These are phyloP conservation scores for Aureobasidium sp. DNA, from an alignment of 2,329 filamentous ascomycete species.

Conservation along the genomic window DNA sequence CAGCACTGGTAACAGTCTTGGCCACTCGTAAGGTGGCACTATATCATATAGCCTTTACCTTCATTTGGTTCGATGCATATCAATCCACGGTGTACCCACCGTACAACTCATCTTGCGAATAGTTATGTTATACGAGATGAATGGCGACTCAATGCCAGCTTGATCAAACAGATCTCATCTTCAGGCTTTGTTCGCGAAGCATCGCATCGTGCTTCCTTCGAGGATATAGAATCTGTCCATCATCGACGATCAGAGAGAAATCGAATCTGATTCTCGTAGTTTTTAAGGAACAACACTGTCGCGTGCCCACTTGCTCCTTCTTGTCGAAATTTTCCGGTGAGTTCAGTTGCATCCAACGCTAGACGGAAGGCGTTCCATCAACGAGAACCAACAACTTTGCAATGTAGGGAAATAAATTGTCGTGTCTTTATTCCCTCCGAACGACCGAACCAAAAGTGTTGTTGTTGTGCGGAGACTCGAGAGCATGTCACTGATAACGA, in stretches of 20 bases:
- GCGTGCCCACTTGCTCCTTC: neutral
- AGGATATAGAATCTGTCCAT: too few species aligned
- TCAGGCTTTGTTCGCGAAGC: too few species aligned
- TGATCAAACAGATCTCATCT: neutral
- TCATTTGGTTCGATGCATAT: neutral
- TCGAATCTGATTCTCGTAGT: neutral
- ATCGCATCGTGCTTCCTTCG: too few species aligned
- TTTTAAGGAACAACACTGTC: neutral
- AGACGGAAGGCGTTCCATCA: neutral
- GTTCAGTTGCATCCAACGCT: neutral
- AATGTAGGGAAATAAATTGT: neutral
- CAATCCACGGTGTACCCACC: neutral
- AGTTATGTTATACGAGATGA: neutral
- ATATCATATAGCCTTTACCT: neutral
- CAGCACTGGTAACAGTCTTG: neutral
- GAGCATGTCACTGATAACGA: neutral
- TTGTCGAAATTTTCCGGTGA: neutral
- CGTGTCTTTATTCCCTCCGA: neutral
- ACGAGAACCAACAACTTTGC: neutral
- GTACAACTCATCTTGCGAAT: neutral
- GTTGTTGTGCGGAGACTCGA: neutral
- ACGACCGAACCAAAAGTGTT: neutral
- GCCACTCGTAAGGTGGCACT: neutral
- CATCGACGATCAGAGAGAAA: neutral
- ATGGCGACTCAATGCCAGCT: neutral